phyloP scores from a whole-genome alignment of 306 rosid genomes.

The Crataegus laevigata region DNA sequence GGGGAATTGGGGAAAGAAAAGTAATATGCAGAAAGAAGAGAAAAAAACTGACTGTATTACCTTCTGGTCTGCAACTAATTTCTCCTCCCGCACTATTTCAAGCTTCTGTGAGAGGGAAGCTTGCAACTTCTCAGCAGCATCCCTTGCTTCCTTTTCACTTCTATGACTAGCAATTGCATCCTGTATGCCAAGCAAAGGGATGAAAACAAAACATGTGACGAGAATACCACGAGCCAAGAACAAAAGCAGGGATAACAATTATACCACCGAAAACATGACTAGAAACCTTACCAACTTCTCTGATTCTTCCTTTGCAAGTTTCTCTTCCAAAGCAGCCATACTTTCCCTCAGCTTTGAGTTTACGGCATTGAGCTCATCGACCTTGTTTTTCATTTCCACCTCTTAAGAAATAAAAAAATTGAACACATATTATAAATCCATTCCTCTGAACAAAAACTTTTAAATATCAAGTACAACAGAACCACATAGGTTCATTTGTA shows the following conservation, averaged over 20 bases:
- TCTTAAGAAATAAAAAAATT: conserved; percentile 39
- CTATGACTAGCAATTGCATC: conserved; percentile 53
- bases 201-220: not conserved
- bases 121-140: conserved; percentile 44
- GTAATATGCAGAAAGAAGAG: not conserved
- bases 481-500: not conserved
- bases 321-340: conserved; percentile 49
- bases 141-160: conserved; percentile 70
- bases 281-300: conserved; percentile 55
- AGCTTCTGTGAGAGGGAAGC: conserved; percentile 56
- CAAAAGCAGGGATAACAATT: not conserved
- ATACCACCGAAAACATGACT: not conserved
- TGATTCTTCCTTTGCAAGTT: conserved; percentile 51
- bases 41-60: conserved; percentile 24
- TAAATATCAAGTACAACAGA: not conserved
- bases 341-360: conserved; percentile 39
- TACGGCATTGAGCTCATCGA: conserved; percentile 38
- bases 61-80: conserved; percentile 60
- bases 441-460: not conserved
- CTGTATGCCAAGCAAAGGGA: conserved; percentile 30
- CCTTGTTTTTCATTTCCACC: conserved; percentile 52
- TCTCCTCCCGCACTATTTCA: conserved; percentile 54
- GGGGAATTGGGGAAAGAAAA: not conserved
- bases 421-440: conserved; percentile 5
- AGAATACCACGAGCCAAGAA: not conserved